Evolutionary conservation across 2,329 filamentous ascomycete species (phyloP), one percentile per base, ranked within the genome.

Genomic region (Aspergillus hortae): DNA sequence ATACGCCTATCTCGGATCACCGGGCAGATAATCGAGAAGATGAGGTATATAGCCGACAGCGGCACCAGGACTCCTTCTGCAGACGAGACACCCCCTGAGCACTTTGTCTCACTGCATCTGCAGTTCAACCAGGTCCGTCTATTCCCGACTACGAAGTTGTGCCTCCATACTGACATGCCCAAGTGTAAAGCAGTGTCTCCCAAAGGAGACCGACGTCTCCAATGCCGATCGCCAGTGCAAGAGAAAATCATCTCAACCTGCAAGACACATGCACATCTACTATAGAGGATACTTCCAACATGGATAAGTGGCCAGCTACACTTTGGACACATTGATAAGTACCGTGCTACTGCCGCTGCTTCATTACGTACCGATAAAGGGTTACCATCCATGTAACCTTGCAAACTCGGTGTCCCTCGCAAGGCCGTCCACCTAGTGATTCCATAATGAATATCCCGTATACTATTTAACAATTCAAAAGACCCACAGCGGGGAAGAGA

Each of bases 101-200:
- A 65, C 36, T 60, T 67, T 6, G 51, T 57, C 21, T 67, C 56
- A 12, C 50, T 69, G 17, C 68, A 70, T 58, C 50, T 71, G 9
- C 62, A 66, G 43, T 69, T 71, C 44, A 68, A 65, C 30, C 63
- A 71, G 53, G 64, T 64, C 25, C 27, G 49, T 53, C n/a, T 12
- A n/a, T 45, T 44, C 4, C 10, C 40, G 27, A 10, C 6, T 11
- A 30, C 7, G 1, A 38, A 15, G n/a, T n/a, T 14, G 21, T 32
- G n/a, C 10, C 10, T 30, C 27, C 27, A 10, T 11, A 11, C 27
- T 30, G 27, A 30, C 27, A 3, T 30, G 27, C 11, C 27, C 7
- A 30, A 64, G 61, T 73, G 69, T 51, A n/a, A 56, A 56, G 36
- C 19, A 52, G 14, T 54, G 48, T n/a, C 35, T 60, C 10, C 48